phyloP scores from a whole-genome alignment of 208 protist species.

The Leishmania tropica region DNA sequence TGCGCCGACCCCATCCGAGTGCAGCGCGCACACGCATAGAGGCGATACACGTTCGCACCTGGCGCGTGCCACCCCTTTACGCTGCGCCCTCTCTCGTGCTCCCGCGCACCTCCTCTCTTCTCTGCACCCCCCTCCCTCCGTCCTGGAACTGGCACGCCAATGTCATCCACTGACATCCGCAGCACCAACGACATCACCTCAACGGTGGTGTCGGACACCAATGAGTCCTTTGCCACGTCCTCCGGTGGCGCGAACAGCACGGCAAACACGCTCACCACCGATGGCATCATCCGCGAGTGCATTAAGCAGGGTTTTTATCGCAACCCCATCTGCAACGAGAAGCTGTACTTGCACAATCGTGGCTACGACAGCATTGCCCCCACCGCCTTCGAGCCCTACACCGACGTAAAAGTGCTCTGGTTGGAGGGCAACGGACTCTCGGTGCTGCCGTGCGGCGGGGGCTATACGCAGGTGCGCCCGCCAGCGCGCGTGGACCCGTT shows the following conservation, averaged over 20 bases:
- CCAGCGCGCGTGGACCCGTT: slow-evolving; percentile 39
- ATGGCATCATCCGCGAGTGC: slow-evolving; percentile 87
- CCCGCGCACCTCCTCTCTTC: background rate
- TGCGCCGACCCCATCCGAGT: background rate
- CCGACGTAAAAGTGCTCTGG: slow-evolving; percentile 93
- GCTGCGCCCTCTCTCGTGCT: background rate
- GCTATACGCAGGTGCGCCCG: slow-evolving; percentile 46
- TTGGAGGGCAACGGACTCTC: slow-evolving; percentile 92
- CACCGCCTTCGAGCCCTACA: slow-evolving; percentile 83
- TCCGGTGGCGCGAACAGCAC: slow-evolving; percentile 5
- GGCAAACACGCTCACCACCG: slow-evolving; percentile 60
- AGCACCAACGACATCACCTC: slow-evolving; percentile 68
- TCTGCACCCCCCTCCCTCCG: background rate
- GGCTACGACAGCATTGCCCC: slow-evolving; percentile 84
- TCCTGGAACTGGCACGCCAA: background rate
- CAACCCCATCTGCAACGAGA: slow-evolving; percentile 94
- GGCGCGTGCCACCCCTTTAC: background rate
- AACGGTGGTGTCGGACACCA: slow-evolving; percentile 27
- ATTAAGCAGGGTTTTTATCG: slow-evolving; percentile 85
- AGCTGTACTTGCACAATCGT: slow-evolving; percentile 94
- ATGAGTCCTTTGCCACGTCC: slow-evolving; percentile 19
- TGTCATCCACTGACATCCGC: slow-evolving; percentile 36
- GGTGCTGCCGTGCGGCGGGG: slow-evolving; percentile 55
- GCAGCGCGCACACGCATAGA: background rate
- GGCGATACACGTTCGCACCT: background rate